A percentile compares a stretch with the other conserved stretches of the same genome.
Evolutionary conservation across 164 flowering plant genomes (phyloP).

Genomic region (Nymphaea colorata): DNA sequence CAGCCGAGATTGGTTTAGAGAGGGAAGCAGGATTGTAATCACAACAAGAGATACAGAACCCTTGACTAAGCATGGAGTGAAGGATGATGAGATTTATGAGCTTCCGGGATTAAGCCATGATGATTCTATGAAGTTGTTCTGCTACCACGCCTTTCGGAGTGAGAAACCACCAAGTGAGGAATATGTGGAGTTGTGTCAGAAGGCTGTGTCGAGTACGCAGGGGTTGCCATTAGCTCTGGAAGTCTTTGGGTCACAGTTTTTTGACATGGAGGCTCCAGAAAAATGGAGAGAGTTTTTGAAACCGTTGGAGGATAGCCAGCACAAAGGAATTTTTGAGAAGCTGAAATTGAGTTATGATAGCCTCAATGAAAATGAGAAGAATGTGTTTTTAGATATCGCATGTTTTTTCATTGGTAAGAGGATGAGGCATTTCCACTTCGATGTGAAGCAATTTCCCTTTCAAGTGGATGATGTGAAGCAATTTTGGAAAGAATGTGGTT

Average conservation of each 20-base stretch:
- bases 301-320: background rate
- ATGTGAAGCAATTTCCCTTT: too few relatives aligned
- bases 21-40: too few relatives aligned
- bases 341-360: background rate
- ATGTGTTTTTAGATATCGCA: background rate
- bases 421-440: too few relatives aligned
- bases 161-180: too few relatives aligned
- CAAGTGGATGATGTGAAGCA: background rate
- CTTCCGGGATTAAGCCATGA: too few relatives aligned
- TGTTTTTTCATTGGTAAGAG: background rate
- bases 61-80: too few relatives aligned
- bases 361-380: background rate
- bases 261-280: background rate
- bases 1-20: too few relatives aligned
- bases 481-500: background rate
- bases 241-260: background rate
- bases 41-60: too few relatives aligned
- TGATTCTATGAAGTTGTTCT: too few relatives aligned
- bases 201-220: background rate
- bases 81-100: too few relatives aligned
- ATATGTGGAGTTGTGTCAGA: too few relatives aligned
- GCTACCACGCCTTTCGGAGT: too few relatives aligned
- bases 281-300: background rate
- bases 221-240: background rate
- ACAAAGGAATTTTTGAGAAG: background rate